A percentile compares a stretch with the other conserved stretches of the same genome.
Conservation (phyloP, 2,329 filamentous ascomycete genomes). For the Coniochaeta sp. region DNA sequence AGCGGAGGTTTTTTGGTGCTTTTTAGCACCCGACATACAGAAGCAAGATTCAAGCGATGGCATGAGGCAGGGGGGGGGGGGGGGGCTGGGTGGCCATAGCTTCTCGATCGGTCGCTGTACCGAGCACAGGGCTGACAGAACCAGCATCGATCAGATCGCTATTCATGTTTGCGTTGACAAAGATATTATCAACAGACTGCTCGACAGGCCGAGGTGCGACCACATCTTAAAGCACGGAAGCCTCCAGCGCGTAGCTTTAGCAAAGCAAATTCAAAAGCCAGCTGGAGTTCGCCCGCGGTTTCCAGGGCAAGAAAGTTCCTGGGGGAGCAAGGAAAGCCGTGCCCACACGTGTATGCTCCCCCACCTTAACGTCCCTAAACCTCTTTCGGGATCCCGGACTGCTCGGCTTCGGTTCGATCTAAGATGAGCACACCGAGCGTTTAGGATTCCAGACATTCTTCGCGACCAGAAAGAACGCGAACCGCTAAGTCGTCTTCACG, state of each 20-base stretch:
- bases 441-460: no score
- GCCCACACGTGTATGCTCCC: neutral
- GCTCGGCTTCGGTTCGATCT: neutral
- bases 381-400: neutral
- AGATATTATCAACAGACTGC: neutral
- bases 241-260: neutral
- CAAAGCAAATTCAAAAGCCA: neutral
- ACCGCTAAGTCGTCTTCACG: no score
- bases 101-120: neutral
- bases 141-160: neutral
- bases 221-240: neutral
- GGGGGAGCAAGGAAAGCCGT: neutral
- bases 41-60: neutral
- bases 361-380: neutral
- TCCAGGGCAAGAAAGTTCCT: neutral
- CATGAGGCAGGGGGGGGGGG: neutral
- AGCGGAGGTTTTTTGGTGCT: neutral
- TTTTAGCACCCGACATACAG: neutral
- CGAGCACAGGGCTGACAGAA: neutral
- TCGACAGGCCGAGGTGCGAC: neutral
- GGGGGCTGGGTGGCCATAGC: neutral
- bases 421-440: no score
- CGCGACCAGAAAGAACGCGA: no score
- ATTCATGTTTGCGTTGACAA: neutral
- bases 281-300: neutral